Evolutionary conservation across 768 basidiomycete genomes (phyloP).

Genomic region (Pleurotus platypus): DNA sequence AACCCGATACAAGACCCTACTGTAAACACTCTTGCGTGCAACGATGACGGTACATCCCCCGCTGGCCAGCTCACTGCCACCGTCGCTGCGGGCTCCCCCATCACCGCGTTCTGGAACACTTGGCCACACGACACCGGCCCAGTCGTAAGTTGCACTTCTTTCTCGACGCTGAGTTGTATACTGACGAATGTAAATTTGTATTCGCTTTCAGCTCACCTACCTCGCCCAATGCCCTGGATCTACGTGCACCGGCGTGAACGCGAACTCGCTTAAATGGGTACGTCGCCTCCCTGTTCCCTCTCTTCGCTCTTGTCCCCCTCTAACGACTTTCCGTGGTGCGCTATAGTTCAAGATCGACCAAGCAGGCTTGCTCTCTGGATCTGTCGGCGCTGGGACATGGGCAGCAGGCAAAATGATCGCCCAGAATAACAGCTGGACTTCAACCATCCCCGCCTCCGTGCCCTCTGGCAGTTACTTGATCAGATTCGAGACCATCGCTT

Average conservation of each 20-base stretch:
- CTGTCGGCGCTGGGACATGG: constrained; percentile 35
- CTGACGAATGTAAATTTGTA: not conserved
- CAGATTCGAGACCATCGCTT: constrained; percentile 45
- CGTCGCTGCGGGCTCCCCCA: constrained; percentile 26
- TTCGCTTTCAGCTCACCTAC: constrained; percentile 25
- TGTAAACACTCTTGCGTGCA: constrained; percentile 16
- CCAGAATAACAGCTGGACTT: constrained; percentile 42
- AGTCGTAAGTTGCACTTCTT: constrained; percentile 23
- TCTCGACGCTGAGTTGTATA: not conserved
- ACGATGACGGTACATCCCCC: constrained; percentile 30
- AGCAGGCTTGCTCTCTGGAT: constrained; percentile 33
- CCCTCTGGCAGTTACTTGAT: constrained; percentile 44
- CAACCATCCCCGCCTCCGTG: constrained; percentile 38
- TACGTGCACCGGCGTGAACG: constrained; percentile 27
- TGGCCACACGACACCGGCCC: constrained; percentile 44
- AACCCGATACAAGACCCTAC: too few relatives aligned
- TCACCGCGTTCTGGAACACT: constrained; percentile 29
- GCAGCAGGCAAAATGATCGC: constrained; percentile 40
- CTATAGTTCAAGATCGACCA: constrained; percentile 31
- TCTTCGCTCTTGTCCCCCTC: not conserved
- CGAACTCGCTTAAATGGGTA: constrained; percentile 26
- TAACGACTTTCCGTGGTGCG: not conserved
- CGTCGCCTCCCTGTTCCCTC: not conserved
- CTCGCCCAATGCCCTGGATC: constrained; percentile 29
- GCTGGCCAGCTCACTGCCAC: constrained; percentile 29